Evolutionary conservation across 352 stramenopile species (phyloP), one percentile per base, ranked within the genome.

Genomic region (Phytophthora multivora): DNA sequence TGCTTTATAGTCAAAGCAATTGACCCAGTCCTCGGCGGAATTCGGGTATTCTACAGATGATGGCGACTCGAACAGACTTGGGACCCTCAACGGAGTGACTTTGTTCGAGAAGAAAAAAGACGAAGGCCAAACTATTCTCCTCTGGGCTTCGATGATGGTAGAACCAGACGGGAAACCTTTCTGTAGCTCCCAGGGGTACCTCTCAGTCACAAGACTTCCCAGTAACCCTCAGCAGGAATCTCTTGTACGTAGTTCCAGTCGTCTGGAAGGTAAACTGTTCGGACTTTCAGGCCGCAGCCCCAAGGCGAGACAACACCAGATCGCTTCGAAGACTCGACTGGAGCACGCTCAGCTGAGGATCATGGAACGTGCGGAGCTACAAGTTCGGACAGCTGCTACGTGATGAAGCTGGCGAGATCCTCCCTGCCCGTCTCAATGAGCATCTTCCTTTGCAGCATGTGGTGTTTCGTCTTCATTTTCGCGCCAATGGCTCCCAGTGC

Each of bases 361-460:
- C n/a, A 21, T 51, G 33, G 25, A 66, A 13, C 23, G 25, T 6
- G 38, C 47, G 25, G 38, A 41, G 10, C 26, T n/a, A 12, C 26
- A 52, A 28, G n/a, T 38, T 52, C 9, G 2, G 28, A 33, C 28
- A 33, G 5, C 25, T 23, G 16, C 16, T 63, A 72, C 25, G 40
- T 41, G 3, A 69, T 51, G 46, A 73, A 73, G 21, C 52, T 69
- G 1, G 64, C 64, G 28, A 73, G 18, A 19, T 73, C 64, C 0
- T 49, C 45, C 16, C 59, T 61, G 0, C 59, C 59, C 33, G 59
- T 66, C 45, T 61, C 52, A 9, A 62, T 50, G 5, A 69, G 39
- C 64, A 73, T 69, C 64, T 65, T 73, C 16, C 42, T 49, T 12
- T 66, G 52, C 12, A 73, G 59, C 52, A 69, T 49, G 28, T 61